Conservation (phyloP, 2,329 filamentous ascomycete species). For the Fusarium pilosicola region DNA sequence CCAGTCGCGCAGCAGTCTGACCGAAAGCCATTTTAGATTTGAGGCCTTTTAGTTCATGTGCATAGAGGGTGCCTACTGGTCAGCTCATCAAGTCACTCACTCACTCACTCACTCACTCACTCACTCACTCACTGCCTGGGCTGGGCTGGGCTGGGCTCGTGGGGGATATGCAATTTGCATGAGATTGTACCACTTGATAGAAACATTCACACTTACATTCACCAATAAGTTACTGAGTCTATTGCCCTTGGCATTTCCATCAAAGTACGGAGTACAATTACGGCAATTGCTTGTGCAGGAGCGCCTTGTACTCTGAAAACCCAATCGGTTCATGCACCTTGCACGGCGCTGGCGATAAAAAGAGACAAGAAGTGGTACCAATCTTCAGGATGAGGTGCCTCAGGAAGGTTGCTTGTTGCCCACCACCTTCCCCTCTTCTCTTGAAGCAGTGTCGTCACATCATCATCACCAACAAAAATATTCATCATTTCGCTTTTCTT, state of each 20-base stretch:
- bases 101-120: not conserved
- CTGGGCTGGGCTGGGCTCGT: not conserved
- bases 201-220: not conserved
- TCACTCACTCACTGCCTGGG: not conserved
- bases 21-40: conserved; percentile 20
- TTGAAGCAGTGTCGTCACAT: conserved; percentile 11
- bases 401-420: not conserved
- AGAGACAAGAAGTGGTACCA: not conserved
- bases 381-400: not conserved
- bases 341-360: not conserved
- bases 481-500: not conserved
- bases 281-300: not conserved
- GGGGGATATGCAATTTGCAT: not conserved
- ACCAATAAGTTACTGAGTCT: not conserved
- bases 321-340: conserved; percentile 1
- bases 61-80: not conserved
- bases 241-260: not conserved
- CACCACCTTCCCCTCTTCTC: not conserved
- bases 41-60: conserved; percentile 11
- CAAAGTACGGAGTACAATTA: not conserved
- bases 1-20: conserved; percentile 1
- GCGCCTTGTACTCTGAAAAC: not conserved
- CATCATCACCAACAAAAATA: conserved; percentile 24
- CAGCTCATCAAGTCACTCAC: not conserved
- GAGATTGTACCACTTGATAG: not conserved